phyloP scores from a whole-genome alignment of 2,329 filamentous ascomycete genomes.

The Xylaria sp. region DNA sequence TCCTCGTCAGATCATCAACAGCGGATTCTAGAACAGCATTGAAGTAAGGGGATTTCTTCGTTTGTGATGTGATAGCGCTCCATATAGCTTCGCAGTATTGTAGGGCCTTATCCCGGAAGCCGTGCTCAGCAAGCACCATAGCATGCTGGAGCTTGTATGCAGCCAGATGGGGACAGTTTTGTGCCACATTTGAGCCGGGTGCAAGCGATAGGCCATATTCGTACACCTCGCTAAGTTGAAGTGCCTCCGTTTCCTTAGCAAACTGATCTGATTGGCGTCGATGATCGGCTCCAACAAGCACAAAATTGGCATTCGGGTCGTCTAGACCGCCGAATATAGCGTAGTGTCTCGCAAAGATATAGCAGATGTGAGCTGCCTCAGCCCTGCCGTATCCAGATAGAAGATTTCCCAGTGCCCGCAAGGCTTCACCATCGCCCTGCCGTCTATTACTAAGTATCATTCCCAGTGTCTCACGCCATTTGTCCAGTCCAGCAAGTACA shows the following conservation, averaged over 20 bases:
- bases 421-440: slow-evolving; percentile 77
- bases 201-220: slow-evolving; percentile 87
- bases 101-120: slow-evolving; percentile 82
- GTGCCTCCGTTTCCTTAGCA: slow-evolving; percentile 81
- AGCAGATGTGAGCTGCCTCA: slow-evolving; percentile 95
- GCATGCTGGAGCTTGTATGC: slow-evolving; percentile 94
- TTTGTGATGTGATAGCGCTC: slow-evolving; percentile 79
- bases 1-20: slow-evolving; percentile 84
- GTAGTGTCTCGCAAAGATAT: slow-evolving; percentile 80
- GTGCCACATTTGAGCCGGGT: slow-evolving; percentile 62
- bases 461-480: slow-evolving; percentile 91
- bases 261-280: slow-evolving; percentile 75
- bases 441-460: slow-evolving; percentile 91
- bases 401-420: slow-evolving; percentile 83
- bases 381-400: slow-evolving; percentile 86
- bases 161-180: slow-evolving; percentile 82
- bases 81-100: slow-evolving; percentile 91
- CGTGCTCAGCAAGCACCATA: slow-evolving; percentile 83
- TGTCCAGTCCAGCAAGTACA: slow-evolving; percentile 85
- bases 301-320: slow-evolving; percentile 80
- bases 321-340: slow-evolving; percentile 84
- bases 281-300: slow-evolving; percentile 88
- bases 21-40: slow-evolving; percentile 77
- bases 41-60: slow-evolving; percentile 87
- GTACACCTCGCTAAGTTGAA: slow-evolving; percentile 96